Evolutionary conservation across 371 early-diverging fungal species (phyloP).

Genomic region (Haplosporangium sp.): DNA sequence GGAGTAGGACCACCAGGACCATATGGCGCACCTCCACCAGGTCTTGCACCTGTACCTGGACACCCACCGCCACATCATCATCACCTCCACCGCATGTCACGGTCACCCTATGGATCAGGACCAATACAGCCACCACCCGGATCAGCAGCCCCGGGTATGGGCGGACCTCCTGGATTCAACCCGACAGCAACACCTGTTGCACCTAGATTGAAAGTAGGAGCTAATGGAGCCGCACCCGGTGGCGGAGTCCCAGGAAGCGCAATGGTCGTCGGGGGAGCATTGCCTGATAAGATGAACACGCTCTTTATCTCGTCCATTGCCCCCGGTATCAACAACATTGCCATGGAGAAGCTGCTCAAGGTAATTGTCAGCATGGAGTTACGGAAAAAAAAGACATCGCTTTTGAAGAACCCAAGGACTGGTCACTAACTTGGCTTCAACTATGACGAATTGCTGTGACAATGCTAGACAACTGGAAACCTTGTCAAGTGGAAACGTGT

Average conservation of each 20-base stretch:
- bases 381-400: background rate
- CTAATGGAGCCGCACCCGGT: background rate
- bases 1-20: constrained; percentile 10
- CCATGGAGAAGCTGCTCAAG: constrained; percentile 77
- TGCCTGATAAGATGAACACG: constrained; percentile 74
- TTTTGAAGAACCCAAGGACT: too few species aligned
- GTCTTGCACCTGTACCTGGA: background rate
- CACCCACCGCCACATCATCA: constrained; percentile 4
- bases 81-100: constrained; percentile 20
- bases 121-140: constrained; percentile 20
- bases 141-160: constrained; percentile 11
- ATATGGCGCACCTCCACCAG: constrained; percentile 14
- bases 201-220: background rate
- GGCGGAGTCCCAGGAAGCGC: constrained; percentile 16
- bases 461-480: constrained; percentile 68
- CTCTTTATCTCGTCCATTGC: constrained; percentile 84
- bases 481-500: constrained; percentile 81
- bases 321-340: constrained; percentile 74
- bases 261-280: constrained; percentile 33
- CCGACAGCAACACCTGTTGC: constrained; percentile 5
- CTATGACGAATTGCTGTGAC: background rate
- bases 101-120: constrained; percentile 29
- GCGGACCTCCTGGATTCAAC: constrained; percentile 14
- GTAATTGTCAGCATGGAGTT: constrained; percentile 45
- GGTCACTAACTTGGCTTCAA: too few species aligned